Conservation (phyloP, 225 moss, liverwort and hornwort genomes). For the Sphagnum contortum region DNA sequence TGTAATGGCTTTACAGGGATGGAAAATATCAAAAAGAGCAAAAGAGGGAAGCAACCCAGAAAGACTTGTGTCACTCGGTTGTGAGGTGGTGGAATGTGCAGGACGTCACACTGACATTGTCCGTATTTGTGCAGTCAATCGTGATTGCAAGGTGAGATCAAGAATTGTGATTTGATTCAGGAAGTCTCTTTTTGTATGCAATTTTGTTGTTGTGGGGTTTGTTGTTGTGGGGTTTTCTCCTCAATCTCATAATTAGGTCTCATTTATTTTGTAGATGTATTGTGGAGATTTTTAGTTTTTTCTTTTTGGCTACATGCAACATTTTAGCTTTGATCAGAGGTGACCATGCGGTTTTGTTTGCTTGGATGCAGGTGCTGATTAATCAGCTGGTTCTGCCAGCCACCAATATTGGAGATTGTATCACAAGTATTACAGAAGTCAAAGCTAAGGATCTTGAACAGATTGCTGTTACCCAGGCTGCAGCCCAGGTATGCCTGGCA, state of each 20-base stretch:
- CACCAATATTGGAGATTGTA: conserved; percentile 37
- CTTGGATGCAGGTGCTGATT: conserved; percentile 33
- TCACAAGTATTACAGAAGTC: conserved; percentile 48
- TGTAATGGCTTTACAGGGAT: conserved; percentile 25
- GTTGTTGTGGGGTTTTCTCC: too few species aligned
- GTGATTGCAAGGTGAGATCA: conserved; percentile 25
- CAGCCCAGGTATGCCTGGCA: conserved; percentile 37
- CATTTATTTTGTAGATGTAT: too few species aligned
- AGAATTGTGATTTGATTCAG: too few species aligned
- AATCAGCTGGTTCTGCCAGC: conserved; percentile 49
- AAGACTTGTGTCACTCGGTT: conserved; percentile 50
- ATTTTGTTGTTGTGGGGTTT: too few species aligned
- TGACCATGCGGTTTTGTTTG: background rate
- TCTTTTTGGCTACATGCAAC: too few species aligned
- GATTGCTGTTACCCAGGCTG: conserved; percentile 36
- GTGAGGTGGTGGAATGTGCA: conserved; percentile 67
- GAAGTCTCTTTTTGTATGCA: too few species aligned
- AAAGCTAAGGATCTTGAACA: conserved; percentile 33
- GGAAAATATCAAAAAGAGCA: conserved; percentile 34
- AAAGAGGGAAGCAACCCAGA: conserved; percentile 21
- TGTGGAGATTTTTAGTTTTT: too few species aligned
- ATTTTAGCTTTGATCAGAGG: too few species aligned
- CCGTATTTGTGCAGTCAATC: conserved; percentile 57
- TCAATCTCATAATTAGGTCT: too few species aligned
- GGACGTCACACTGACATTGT: conserved; percentile 42